A percentile compares a stretch with the other conserved stretches of the same genome.
These are phyloP conservation scores for Auriscalpium vulgare DNA, from an alignment of 768 basidiomycete species.

Conservation along the genomic window DNA sequence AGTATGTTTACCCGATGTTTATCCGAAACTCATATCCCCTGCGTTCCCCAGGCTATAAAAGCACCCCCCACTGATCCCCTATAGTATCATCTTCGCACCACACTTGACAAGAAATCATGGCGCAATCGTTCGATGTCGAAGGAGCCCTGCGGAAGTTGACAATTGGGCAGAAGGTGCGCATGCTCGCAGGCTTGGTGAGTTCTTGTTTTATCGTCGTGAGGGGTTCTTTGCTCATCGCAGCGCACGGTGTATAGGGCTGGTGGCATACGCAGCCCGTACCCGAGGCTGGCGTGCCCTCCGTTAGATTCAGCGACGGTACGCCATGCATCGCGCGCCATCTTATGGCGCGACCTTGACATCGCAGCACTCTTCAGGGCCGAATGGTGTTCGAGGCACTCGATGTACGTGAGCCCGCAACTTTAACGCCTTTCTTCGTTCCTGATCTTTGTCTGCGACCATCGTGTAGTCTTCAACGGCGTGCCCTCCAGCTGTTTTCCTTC, in stretches of 20 bases:
- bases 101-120: background rate
- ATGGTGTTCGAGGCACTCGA: constrained; percentile 39
- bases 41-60: background rate
- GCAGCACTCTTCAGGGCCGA: constrained; percentile 27
- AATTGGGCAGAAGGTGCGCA: background rate
- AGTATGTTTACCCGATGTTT: background rate
- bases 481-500: constrained; percentile 51
- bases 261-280: constrained; percentile 39
- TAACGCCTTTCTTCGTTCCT: background rate
- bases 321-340: background rate
- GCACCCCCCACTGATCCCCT: background rate
- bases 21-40: background rate
- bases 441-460: background rate
- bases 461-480: constrained; percentile 45
- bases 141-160: background rate
- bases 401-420: constrained; percentile 19
- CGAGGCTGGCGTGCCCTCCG: constrained; percentile 31
- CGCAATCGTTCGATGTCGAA: background rate
- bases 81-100: background rate
- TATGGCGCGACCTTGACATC: background rate
- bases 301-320: constrained; percentile 41
- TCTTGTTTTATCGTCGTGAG: background rate
- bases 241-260: constrained; percentile 29
- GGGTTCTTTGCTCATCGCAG: background rate
- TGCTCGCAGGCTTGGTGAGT: background rate